Conservation (phyloP, 306 rosid species). For the Erythrophleum fordii region DNA sequence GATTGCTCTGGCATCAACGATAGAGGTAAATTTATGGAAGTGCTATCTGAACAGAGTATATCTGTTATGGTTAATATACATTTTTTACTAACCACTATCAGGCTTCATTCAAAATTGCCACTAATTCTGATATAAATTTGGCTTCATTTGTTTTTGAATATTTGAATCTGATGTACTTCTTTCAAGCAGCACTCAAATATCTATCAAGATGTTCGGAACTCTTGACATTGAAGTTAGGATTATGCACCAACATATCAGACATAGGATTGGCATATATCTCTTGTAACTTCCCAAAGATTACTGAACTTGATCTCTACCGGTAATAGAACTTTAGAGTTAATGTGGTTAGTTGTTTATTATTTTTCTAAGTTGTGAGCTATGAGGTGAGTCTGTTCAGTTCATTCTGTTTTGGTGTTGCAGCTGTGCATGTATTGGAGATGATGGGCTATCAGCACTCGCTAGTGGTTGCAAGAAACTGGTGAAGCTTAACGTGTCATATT, state of each 20-base stretch:
- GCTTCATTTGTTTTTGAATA: not conserved
- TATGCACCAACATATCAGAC: constrained; percentile 71
- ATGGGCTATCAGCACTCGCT: constrained; percentile 58
- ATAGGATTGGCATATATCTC: constrained; percentile 65
- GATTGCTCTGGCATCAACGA: constrained; percentile 69
- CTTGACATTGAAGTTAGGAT: constrained; percentile 61
- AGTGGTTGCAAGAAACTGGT: constrained; percentile 60
- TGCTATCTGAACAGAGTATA: not conserved
- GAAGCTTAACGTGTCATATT: constrained; percentile 69
- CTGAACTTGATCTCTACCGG: constrained; percentile 78
- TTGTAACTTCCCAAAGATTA: constrained; percentile 54
- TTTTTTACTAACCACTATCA: not conserved
- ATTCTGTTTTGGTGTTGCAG: constrained; percentile 48
- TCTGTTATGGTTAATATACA: not conserved
- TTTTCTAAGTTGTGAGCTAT: constrained; percentile 6
- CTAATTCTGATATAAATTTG: constrained; percentile 18
- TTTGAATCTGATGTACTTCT: constrained; percentile 1
- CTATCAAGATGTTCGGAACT: constrained; percentile 61
- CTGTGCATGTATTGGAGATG: constrained; percentile 64
- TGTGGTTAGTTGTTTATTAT: constrained; percentile 1
- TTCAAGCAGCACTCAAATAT: constrained; percentile 57
- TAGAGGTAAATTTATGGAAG: constrained; percentile 44
- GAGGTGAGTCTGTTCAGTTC: constrained; percentile 23
- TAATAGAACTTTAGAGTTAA: constrained; percentile 37
- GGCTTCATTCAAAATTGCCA: not conserved